Percentiles rank a stretch among this genome's conserved stretches.
phyloP scores from a whole-genome alignment of 2,329 filamentous ascomycete genomes.

The Fusarium liriodendri region DNA sequence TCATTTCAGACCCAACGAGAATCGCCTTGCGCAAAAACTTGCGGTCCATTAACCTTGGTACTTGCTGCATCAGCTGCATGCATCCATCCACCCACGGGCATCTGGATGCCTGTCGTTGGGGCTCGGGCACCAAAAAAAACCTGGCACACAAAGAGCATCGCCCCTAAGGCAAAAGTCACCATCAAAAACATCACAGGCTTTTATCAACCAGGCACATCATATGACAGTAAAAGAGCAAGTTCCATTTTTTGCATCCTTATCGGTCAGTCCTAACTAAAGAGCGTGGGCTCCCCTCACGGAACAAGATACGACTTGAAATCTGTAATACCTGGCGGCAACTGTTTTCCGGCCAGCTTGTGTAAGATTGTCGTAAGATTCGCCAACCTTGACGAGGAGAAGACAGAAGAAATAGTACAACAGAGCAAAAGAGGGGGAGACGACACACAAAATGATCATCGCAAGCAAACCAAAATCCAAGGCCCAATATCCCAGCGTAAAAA shows the following conservation, averaged over 20 bases:
- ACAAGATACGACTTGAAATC: slow-evolving; percentile 25
- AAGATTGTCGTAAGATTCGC: slow-evolving; percentile 10
- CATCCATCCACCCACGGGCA: not conserved
- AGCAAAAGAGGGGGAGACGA: slow-evolving; percentile 34
- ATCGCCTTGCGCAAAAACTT: not conserved
- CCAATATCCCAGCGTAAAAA: slow-evolving; percentile 32
- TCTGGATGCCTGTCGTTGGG: not conserved
- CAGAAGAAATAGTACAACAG: slow-evolving; percentile 41
- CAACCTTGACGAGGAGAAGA: slow-evolving; percentile 25
- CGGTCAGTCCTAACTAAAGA: slow-evolving; percentile 41
- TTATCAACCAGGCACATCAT: not conserved
- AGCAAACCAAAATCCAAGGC: slow-evolving; percentile 32
- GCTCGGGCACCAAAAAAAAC: not conserved
- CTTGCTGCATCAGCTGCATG: not conserved
- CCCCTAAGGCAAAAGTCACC: not conserved
- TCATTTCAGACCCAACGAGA: not conserved
- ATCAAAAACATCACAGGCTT: not conserved
- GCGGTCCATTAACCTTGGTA: not conserved
- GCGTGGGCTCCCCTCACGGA: slow-evolving; percentile 37
- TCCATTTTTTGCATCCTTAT: slow-evolving; percentile 40
- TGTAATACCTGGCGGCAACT: slow-evolving; percentile 18
- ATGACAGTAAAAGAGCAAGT: slow-evolving; percentile 17
- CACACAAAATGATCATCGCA: slow-evolving; percentile 19
- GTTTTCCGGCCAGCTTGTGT: slow-evolving; percentile 11
- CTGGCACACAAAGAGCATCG: not conserved